A percentile compares a stretch with the other conserved stretches of the same genome.
Evolutionary conservation across 352 stramenopile genomes (phyloP).

Genomic region (Pythium aquatile): DNA sequence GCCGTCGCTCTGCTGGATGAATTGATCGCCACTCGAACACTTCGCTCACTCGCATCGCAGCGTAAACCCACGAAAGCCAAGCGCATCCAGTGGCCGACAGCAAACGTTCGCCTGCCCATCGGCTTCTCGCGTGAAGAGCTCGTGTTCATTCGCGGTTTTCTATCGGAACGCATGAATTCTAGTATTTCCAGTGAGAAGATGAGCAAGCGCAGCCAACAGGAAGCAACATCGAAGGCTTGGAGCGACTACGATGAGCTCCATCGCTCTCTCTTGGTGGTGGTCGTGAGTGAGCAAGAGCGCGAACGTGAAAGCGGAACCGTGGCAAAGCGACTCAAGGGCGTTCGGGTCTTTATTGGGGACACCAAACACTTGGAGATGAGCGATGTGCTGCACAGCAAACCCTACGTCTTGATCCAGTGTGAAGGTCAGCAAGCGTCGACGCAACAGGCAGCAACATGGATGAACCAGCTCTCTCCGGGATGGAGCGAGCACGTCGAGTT

Average conservation of each 20-base stretch:
- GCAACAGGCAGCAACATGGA: slow-evolving; percentile 45
- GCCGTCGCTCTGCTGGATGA: slow-evolving; percentile 24
- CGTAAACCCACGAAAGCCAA: background rate
- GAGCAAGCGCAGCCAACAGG: slow-evolving; percentile 26
- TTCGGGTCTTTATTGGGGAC: slow-evolving; percentile 46
- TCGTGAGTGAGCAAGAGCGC: slow-evolving; percentile 17
- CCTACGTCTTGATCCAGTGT: slow-evolving; percentile 43
- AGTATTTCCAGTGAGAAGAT: background rate
- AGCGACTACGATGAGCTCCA: slow-evolving; percentile 46
- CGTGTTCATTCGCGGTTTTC: slow-evolving; percentile 21
- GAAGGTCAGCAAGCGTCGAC: slow-evolving; percentile 36
- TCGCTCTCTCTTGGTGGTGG: slow-evolving; percentile 34
- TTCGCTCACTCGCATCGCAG: slow-evolving; percentile 9
- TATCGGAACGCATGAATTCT: slow-evolving; percentile 16
- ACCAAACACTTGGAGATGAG: slow-evolving; percentile 38
- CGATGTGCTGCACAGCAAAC: slow-evolving; percentile 49
- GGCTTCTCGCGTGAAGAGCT: slow-evolving; percentile 17
- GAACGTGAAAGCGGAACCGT: background rate
- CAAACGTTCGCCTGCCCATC: slow-evolving; percentile 8
- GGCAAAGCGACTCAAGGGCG: slow-evolving; percentile 29
- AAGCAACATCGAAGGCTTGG: slow-evolving; percentile 29
- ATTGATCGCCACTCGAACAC: slow-evolving; percentile 13
- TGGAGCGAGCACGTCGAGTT: slow-evolving; percentile 67
- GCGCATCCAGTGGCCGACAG: slow-evolving; percentile 20
- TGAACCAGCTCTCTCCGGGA: slow-evolving; percentile 45